A percentile compares a stretch with the other conserved stretches of the same genome.
These are phyloP conservation scores for Phytophthora crassamura DNA, from an alignment of 352 stramenopile genomes.

Conservation along the genomic window DNA sequence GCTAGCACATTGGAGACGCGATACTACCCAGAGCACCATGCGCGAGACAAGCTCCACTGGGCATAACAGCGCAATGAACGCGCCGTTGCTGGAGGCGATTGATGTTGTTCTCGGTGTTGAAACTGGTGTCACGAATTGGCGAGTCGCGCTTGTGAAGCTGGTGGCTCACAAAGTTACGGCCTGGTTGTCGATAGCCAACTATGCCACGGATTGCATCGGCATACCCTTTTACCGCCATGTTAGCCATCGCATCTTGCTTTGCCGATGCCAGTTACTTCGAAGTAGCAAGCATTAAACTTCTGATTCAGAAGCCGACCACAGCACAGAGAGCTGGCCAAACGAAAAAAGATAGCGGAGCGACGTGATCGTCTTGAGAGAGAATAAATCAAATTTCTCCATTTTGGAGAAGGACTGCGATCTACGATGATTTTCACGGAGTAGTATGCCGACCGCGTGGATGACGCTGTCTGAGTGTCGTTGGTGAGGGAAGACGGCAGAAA, in stretches of 20 bases:
- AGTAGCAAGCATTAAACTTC: background rate
- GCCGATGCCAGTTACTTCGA: background rate
- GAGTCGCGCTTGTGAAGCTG: constrained; percentile 13
- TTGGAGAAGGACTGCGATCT: too few species aligned
- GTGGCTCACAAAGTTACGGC: constrained; percentile 20
- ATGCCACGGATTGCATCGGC: constrained; percentile 12
- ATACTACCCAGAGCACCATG: background rate
- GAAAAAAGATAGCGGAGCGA: too few species aligned
- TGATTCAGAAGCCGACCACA: too few species aligned
- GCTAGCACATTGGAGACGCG: constrained; percentile 8
- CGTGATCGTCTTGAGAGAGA: too few species aligned
- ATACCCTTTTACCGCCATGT: constrained; percentile 10
- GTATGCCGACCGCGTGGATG: too few species aligned
- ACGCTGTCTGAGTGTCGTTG: too few species aligned
- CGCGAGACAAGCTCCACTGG: background rate
- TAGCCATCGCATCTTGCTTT: constrained; percentile 15
- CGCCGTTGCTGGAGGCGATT: constrained; percentile 11
- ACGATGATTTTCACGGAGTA: too few species aligned
- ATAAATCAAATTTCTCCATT: too few species aligned
- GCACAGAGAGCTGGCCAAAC: too few species aligned
- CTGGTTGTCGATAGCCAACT: constrained; percentile 20
- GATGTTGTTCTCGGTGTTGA: constrained; percentile 14
- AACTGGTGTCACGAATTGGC: constrained; percentile 24
- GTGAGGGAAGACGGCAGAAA: too few species aligned
- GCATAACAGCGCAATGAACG: constrained; percentile 1